Percentiles rank a stretch among this genome's conserved stretches.
Conservation (phyloP, 371 early-diverging fungal species). For the Vairimorpha necatrix region DNA sequence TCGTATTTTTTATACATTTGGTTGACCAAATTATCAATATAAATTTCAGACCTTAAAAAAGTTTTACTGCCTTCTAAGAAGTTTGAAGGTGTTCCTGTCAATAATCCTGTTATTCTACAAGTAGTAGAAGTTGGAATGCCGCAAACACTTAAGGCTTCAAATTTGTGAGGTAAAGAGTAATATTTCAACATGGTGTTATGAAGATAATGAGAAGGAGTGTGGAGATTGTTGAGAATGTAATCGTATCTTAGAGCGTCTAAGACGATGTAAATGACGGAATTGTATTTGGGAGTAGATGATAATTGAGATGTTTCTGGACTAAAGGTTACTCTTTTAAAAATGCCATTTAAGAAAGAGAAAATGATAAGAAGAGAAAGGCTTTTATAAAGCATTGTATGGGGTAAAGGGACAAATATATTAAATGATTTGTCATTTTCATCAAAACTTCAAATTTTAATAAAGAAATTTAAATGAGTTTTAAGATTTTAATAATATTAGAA, state of each 20-base stretch:
- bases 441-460: too few species aligned
- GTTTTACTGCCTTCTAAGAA: conserved; percentile 49
- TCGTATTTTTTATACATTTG: conserved; percentile 28
- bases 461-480: too few species aligned
- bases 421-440: too few species aligned
- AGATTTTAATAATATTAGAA: too few species aligned
- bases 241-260: conserved; percentile 63
- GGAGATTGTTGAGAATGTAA: conserved; percentile 29
- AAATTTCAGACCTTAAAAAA: conserved; percentile 33
- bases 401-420: too few species aligned
- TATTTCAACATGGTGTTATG: conserved; percentile 27
- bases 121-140: conserved; percentile 63
- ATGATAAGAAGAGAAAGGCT: not conserved
- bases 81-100: conserved; percentile 61
- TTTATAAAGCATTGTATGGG: not conserved
- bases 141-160: conserved; percentile 42
- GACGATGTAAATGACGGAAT: conserved; percentile 50
- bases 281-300: not conserved
- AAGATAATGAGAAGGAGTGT: not conserved
- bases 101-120: conserved; percentile 48
- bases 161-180: conserved; percentile 6
- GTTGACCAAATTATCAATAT: conserved; percentile 48
- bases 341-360: conserved; percentile 25
- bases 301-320: not conserved
- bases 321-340: conserved; percentile 11